Base-by-base conservation (phyloP, 2,329 filamentous ascomycete species). In the Cadophora sp. region DNA sequence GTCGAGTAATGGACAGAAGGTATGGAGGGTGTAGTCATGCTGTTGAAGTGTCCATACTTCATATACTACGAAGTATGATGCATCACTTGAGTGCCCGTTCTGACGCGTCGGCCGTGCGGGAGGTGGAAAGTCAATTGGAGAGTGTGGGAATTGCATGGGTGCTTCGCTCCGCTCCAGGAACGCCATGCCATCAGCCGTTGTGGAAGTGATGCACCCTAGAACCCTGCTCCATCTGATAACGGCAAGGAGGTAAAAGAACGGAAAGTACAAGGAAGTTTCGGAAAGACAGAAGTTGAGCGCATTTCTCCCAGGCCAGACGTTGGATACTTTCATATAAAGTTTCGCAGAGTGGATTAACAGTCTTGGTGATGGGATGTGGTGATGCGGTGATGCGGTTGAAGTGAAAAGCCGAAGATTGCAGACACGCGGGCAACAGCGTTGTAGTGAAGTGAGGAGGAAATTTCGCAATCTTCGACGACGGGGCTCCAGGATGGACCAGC, bases 211-310 rank as follows among this genome's bases (percentile, higher is more conserved):
- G 26, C 40, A 62, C 24, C 59, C 43, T 46, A n/a, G 26, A 48
- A 48, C 59, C 59, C 37, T 48, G 59, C n/a, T 50, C 40, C 37
- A 48, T 31, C 59, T 62, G 59, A 62, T 62, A 62, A 50, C 40
- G 19, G 59, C 59, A 9, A 46, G 59, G 40, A 12, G 8, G 26
- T 19, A n/a, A n/a, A 37, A 37, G n/a, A n/a, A n/a, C n/a, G n/a
- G 6, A n/a, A 1, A n/a, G 55, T 40, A 40, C 26, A 62, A 31
- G 26, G 40, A 62, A 48, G n/a, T 4, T 48, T 22, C 43, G 43
- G 43, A 48, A n/a, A 8, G 43, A 9, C 1, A 48, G n/a, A 22
- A 58, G 16, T n/a, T 58, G 55, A 29, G 27, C 14, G 26, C 51
- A 19, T 55, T 55, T 55, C 27, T 27, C 27, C 9, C 14, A 40